These are phyloP conservation scores for Retiboletus flavoniger DNA, from an alignment of 1,284 basidiomycete species.

Conservation along the genomic window DNA sequence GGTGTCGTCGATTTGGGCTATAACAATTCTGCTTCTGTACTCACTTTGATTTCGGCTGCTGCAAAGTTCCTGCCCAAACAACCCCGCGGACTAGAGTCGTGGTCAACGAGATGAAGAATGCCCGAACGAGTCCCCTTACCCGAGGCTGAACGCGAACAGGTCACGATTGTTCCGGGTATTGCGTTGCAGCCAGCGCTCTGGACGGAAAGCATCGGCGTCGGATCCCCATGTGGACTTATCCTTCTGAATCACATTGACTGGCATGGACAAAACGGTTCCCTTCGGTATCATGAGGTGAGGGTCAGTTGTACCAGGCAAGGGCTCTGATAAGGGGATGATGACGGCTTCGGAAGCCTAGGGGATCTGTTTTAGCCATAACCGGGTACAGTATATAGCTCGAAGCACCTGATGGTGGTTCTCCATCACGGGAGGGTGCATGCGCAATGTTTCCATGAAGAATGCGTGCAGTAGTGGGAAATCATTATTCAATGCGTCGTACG, in stretches of 20 bases:
- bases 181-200: slow-evolving; percentile 55
- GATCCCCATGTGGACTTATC: slow-evolving; percentile 54
- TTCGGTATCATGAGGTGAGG: slow-evolving; percentile 49
- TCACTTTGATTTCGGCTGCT: slow-evolving; percentile 53
- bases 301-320: slow-evolving; percentile 44
- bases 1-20: slow-evolving; percentile 4
- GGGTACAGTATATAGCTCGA: neutral
- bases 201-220: slow-evolving; percentile 55
- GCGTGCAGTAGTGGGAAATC: slow-evolving; percentile 53
- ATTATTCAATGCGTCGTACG: slow-evolving; percentile 49
- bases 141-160: slow-evolving; percentile 55
- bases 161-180: slow-evolving; percentile 39
- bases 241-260: slow-evolving; percentile 57
- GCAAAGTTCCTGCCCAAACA: slow-evolving; percentile 59
- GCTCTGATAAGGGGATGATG: slow-evolving; percentile 48
- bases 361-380: slow-evolving; percentile 1
- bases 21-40: slow-evolving; percentile 5
- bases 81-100: slow-evolving; percentile 46
- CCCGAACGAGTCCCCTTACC: slow-evolving; percentile 36
- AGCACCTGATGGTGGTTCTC: slow-evolving; percentile 60
- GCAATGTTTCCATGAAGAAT: slow-evolving; percentile 55
- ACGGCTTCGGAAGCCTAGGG: slow-evolving; percentile 48
- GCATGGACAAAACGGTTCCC: slow-evolving; percentile 53
- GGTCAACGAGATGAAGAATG: slow-evolving; percentile 7
- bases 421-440: slow-evolving; percentile 56